Conservation (phyloP, 768 basidiomycete species). For the Mycena polygramma region DNA sequence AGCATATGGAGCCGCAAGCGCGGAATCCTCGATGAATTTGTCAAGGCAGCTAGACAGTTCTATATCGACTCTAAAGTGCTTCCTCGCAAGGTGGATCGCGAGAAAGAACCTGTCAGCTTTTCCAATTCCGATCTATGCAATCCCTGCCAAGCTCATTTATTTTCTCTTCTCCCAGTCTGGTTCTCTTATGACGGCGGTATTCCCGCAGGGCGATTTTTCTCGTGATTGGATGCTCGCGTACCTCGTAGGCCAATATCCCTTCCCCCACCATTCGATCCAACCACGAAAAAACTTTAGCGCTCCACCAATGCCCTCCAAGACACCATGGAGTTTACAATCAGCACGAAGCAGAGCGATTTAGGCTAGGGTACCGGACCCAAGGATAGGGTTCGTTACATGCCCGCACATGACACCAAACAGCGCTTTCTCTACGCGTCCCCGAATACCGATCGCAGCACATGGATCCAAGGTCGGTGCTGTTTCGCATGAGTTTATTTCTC, state of each 20-base stretch:
- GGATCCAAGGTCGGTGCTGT: slow-evolving; percentile 26
- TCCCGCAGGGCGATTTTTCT: slow-evolving; percentile 25
- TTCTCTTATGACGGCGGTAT: slow-evolving; percentile 26
- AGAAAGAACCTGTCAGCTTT: slow-evolving; percentile 27
- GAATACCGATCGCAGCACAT: slow-evolving; percentile 21
- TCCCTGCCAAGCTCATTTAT: background rate
- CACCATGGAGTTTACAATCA: slow-evolving; percentile 22
- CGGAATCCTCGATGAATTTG: slow-evolving; percentile 32
- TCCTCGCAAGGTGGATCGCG: slow-evolving; percentile 22
- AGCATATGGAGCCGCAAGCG: slow-evolving; percentile 33
- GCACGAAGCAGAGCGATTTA: slow-evolving; percentile 32
- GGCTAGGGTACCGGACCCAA: slow-evolving; percentile 30
- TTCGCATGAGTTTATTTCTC: too few species aligned
- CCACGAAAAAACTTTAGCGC: background rate
- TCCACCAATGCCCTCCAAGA: slow-evolving; percentile 17
- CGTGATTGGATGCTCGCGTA: slow-evolving; percentile 35
- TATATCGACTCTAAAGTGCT: slow-evolving; percentile 30
- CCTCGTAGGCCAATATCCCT: slow-evolving; percentile 1
- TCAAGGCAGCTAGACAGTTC: slow-evolving; percentile 18
- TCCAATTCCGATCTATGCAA: background rate
- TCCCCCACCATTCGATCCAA: too few species aligned
- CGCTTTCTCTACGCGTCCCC: slow-evolving; percentile 22
- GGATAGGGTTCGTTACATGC: slow-evolving; percentile 27
- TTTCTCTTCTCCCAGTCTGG: slow-evolving; percentile 12
- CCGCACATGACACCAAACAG: slow-evolving; percentile 27